These are phyloP conservation scores for Wilcoxina mikolae DNA, from an alignment of 495 filamentous ascomycete species.

Conservation along the genomic window DNA sequence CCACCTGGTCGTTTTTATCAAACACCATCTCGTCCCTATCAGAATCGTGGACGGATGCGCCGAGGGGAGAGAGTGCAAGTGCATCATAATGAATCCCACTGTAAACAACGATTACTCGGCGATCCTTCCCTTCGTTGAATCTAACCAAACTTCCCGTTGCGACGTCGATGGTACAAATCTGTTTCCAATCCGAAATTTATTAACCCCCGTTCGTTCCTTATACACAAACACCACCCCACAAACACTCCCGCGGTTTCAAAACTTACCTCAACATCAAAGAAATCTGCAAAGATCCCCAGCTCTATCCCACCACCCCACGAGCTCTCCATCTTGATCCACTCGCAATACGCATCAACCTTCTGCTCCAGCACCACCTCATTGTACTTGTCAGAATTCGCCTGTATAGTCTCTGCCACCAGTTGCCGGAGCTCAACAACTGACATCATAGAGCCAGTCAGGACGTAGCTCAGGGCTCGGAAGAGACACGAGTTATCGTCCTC, in stretches of 20 bases:
- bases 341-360: slow-evolving; percentile 59
- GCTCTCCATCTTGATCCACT: slow-evolving; percentile 65
- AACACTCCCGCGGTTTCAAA: not conserved
- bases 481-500: slow-evolving; percentile 93
- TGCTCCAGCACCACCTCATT: slow-evolving; percentile 61
- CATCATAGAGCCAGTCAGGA: slow-evolving; percentile 55
- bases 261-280: slow-evolving; percentile 78
- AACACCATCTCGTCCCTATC: slow-evolving; percentile 71
- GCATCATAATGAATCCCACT: slow-evolving; percentile 92
- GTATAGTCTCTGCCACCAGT: slow-evolving; percentile 69
- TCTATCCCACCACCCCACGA: slow-evolving; percentile 93
- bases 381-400: slow-evolving; percentile 51
- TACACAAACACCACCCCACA: not conserved
- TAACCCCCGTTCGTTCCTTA: not conserved
- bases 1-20: slow-evolving; percentile 48
- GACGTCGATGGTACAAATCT: slow-evolving; percentile 34
- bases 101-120: slow-evolving; percentile 73
- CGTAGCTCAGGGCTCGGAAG: slow-evolving; percentile 71
- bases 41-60: slow-evolving; percentile 45
- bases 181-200: no score
- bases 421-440: slow-evolving; percentile 58
- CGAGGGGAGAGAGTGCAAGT: slow-evolving; percentile 58
- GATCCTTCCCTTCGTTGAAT: slow-evolving; percentile 63
- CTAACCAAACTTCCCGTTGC: slow-evolving; percentile 51
- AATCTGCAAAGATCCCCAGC: slow-evolving; percentile 64